Base-by-base conservation (phyloP, 768 basidiomycete species). In the Pleurotus ostreatus region DNA sequence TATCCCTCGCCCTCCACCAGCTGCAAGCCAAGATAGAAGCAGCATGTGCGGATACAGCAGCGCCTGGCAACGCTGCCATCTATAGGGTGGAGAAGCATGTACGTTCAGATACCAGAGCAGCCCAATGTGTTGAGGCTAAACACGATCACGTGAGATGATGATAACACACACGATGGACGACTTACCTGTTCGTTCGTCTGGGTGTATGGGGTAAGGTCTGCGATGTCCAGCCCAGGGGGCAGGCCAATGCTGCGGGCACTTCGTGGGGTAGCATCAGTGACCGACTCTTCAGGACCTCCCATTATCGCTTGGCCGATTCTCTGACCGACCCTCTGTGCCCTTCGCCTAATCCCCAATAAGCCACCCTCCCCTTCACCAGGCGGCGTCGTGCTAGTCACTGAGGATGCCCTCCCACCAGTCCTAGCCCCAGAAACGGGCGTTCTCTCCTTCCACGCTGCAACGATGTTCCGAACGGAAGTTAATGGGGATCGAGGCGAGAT, bases 101-200 rank as follows among this genome's bases (percentile, higher is more conserved):
- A 96, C 94, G 56, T 97, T 96, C 54, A 97, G 82, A 66, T 94
- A 97, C 88, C 92, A 96, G 0, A 97, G 71, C 12, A 85, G 74
- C 12, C 94, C 94, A 40, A 92, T 88, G 56, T 91, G 86, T 11
- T 92, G 74, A 3, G 94, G 93, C 94, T 96, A 65, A n/a, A 62
- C 30, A 51, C 62, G 64, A 63, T 48, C 64, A 18, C 51, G 57
- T 46, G 61, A 62, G 59, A 57, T 61, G 59, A 54, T 63, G 57
- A 49, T 11, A 51, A 47, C 40, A 22, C 55, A 57, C 56, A 55
- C 13, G 11, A 58, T 55, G 57, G 30, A 34, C 40, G 43, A 72
- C 79, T 59, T 51, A 81, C 81, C 41, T 78, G 71, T 49, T 80
- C 78, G 46, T 72, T 72, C 49, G 76, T 79, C 59, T 78, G 78